phyloP scores from a whole-genome alignment of 1,139 yeast species.

The Suzukiozyma palmioleophila region DNA sequence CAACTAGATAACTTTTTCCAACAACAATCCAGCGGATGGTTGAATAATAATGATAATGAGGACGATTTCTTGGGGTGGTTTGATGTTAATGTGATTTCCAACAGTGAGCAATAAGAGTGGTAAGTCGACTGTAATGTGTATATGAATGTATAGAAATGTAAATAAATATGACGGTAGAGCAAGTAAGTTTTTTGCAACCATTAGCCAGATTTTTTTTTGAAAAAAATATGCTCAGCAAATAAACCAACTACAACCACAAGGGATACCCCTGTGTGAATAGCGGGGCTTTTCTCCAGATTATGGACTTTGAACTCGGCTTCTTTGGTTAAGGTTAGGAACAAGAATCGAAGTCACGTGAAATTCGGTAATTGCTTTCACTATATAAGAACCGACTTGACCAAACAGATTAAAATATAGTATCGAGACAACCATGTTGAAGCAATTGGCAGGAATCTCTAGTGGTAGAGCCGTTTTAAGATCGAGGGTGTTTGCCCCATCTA shows the following conservation, averaged over 20 bases:
- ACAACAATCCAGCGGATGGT: slow-evolving; percentile 83
- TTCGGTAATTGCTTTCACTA: slow-evolving; percentile 10
- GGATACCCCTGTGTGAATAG: no score
- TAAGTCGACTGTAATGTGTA: neutral
- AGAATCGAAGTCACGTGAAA: slow-evolving; percentile 11
- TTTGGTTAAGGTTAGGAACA: no score
- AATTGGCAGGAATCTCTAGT: slow-evolving; percentile 10
- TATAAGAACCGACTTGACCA: neutral
- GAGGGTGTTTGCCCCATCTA: neutral
- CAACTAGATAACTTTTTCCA: slow-evolving; percentile 60
- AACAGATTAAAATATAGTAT: no score
- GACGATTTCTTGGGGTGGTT: slow-evolving; percentile 97
- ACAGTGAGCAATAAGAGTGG: slow-evolving; percentile 7
- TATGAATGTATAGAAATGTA: neutral
- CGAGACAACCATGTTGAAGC: slow-evolving; percentile 12
- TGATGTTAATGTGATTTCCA: slow-evolving; percentile 52
- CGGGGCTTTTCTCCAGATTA: no score
- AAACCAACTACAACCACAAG: no score
- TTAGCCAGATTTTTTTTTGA: neutral
- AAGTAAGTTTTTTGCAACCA: slow-evolving; percentile 1
- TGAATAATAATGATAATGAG: slow-evolving; percentile 55
- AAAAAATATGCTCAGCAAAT: no score
- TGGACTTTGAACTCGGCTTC: no score
- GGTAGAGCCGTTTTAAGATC: slow-evolving; percentile 1
- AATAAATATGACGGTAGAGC: neutral